Base-by-base conservation (phyloP, 371 early-diverging fungal genomes). In the Actinomucor elegans region DNA sequence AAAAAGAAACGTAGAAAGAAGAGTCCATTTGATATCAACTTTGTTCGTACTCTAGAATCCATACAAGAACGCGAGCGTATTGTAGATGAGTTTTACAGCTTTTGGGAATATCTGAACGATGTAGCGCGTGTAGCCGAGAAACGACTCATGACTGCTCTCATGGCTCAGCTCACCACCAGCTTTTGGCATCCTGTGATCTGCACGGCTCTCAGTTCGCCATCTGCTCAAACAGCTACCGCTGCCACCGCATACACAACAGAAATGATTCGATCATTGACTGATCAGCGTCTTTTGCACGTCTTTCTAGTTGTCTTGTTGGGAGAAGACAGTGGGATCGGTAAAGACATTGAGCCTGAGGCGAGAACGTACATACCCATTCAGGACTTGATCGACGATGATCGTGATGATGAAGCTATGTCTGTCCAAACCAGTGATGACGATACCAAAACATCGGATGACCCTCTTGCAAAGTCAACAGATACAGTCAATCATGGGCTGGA, bases 131-230 rank as follows among this genome's bases (percentile, higher is more conserved):
- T 78, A 8, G 75, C 73, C 1, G 75, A 78, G 36, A 66, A 67
- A 14, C 52, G 78, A 42, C 29, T 78, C 14, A 75, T 74, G 64
- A 74, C 75, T 10, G 73, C 73, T 0, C 37, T 78, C 10, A 75
- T 72, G 67, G 75, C 75, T 4, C 78, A 75, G 29, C 59, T 78
- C 7, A 72, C 75, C 1, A 68, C 78, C 20, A 68, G 55, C 28
- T 73, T 78, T 29, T 78, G 78, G 78, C 78, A 78, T 47, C 78
- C 78, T 9, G 69, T 73, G 4, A 64, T 78, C 0, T 78, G 78
- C 43, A 73, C 75, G 0, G 73, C 75, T 0, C 55, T 78, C 1
- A 69, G 71, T 18, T 75, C 75, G 3, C 73, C 73, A 3, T 72
- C 71, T 1, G 67, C 69, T 11, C 71, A 74, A 15, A 42, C 61